Evolutionary conservation across 331 rosid species (phyloP), one percentile per base, ranked within the genome.

Genomic region (Ulmus americana): DNA sequence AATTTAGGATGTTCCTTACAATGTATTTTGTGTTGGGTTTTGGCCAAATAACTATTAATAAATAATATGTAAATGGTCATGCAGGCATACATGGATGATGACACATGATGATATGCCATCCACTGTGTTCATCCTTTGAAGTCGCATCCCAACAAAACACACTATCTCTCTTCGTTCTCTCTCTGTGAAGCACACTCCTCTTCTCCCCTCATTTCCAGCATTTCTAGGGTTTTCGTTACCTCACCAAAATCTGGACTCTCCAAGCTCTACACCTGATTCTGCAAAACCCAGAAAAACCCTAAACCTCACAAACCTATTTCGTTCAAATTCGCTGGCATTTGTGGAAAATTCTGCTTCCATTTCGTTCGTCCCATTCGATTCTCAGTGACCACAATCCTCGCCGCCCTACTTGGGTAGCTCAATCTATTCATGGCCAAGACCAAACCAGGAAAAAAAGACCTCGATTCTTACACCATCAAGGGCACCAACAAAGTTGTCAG

Each of bases 391-490:
- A 28, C 22, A 47, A 59, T 7, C 41, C 46, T 56, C 39, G 67
- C 61, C 35, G 46, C 63, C 20, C 68, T 39, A 53, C 50, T 68
- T 48, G 40, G 41, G 66, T 43, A 14, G 70, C 65, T 51, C 60
- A 47, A 52, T 40, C 67, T 44, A 59, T 70, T 74, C 66, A 81
- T 81, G 85, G 85, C 85, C 77, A 81, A 81, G 82, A 81, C 85
- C 74, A 81, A 81, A 68, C 85, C 85, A 52, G 85, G 85, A 35
- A 81, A 81, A 65, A 81, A 81, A 71, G 85, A 81, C 79, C 80
- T 81, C 15, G 85, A 81, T 71, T 74, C 85, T 46, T 81, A 81
- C 78, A 77, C 71, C 72, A 74, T 81, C 85, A 77, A 77, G 71
- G 80, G 85, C 72, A 81, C 85, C 78, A 81, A 74, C 80, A 81